Evolutionary conservation across 139 green algal species (phyloP).

Genomic region (Protoeuglena noctilucae): DNA sequence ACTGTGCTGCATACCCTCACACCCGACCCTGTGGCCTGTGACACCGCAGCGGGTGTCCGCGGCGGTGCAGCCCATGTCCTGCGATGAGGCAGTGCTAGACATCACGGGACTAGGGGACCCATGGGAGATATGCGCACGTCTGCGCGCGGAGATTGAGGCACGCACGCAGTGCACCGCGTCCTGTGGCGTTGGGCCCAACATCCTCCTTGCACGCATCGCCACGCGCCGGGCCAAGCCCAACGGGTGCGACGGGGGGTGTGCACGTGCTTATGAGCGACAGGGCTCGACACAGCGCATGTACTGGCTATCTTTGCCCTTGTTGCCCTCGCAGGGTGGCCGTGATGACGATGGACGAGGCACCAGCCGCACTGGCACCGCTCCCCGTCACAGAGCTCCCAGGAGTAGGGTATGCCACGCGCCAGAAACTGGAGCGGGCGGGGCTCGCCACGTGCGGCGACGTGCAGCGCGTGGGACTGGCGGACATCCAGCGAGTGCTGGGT

Average conservation of each 20-base stretch:
- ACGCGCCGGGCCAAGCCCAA: constrained; percentile 72
- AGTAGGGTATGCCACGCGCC: constrained; percentile 48
- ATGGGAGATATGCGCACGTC: constrained; percentile 17
- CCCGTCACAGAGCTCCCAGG: constrained; percentile 59
- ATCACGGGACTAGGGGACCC: constrained; percentile 60
- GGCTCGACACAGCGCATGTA: too few species aligned
- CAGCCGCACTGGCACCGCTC: constrained; percentile 31
- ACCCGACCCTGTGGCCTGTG: too few species aligned
- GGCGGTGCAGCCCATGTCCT: constrained; percentile 68
- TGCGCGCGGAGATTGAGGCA: constrained; percentile 27
- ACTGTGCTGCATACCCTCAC: too few species aligned
- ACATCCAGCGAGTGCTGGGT: too few species aligned
- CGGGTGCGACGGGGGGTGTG: too few species aligned
- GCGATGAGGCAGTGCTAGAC: constrained; percentile 90
- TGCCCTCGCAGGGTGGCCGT: too few species aligned
- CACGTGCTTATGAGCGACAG: too few species aligned
- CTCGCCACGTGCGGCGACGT: constrained; percentile 37
- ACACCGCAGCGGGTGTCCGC: too few species aligned
- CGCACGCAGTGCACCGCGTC: constrained; percentile 34
- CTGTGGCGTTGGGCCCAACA: constrained; percentile 54
- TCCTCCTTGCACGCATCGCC: constrained; percentile 63
- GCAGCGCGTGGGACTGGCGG: too few species aligned
- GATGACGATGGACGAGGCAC: too few species aligned
- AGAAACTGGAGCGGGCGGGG: constrained; percentile 40
- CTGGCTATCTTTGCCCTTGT: too few species aligned